A percentile compares a stretch with the other conserved stretches of the same genome.
These are phyloP conservation scores for Chytriomyces confervae DNA, from an alignment of 192 early-diverging fungal genomes.

Conservation along the genomic window DNA sequence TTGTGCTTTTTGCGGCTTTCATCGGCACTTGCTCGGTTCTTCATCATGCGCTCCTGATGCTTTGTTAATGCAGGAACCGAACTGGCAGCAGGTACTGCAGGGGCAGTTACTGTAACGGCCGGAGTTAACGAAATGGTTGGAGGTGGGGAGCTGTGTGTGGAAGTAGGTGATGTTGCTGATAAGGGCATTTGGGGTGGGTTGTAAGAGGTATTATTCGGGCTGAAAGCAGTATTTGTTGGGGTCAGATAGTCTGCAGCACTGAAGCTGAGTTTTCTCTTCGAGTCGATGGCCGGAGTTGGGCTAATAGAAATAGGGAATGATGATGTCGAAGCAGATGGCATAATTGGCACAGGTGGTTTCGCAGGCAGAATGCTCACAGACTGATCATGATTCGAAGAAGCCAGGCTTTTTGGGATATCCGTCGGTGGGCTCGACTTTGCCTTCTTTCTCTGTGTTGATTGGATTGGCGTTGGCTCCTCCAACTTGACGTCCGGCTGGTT, in stretches of 20 bases:
- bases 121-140: conserved; percentile 41
- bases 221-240: conserved; percentile 48
- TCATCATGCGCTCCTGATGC: conserved; percentile 85
- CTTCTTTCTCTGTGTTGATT: neutral
- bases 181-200: conserved; percentile 33
- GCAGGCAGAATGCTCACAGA: neutral
- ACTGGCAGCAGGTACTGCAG: conserved; percentile 20
- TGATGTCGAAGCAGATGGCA: neutral
- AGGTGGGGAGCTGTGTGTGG: neutral
- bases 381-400: neutral
- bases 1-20: conserved; percentile 88
- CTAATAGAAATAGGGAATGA: conserved; percentile 4
- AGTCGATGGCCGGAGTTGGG: conserved; percentile 14
- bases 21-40: conserved; percentile 89
- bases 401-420: neutral
- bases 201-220: conserved; percentile 37
- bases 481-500: conserved; percentile 7
- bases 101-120: neutral
- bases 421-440: neutral
- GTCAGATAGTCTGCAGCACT: conserved; percentile 39
- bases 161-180: neutral
- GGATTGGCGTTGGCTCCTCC: neutral
- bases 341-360: neutral
- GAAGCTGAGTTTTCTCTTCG: conserved; percentile 17
- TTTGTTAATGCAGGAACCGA: conserved; percentile 63